Evolutionary conservation across 495 filamentous ascomycete species (phyloP), one percentile per base, ranked within the genome.

Genomic region (Annulohypoxylon bovei): DNA sequence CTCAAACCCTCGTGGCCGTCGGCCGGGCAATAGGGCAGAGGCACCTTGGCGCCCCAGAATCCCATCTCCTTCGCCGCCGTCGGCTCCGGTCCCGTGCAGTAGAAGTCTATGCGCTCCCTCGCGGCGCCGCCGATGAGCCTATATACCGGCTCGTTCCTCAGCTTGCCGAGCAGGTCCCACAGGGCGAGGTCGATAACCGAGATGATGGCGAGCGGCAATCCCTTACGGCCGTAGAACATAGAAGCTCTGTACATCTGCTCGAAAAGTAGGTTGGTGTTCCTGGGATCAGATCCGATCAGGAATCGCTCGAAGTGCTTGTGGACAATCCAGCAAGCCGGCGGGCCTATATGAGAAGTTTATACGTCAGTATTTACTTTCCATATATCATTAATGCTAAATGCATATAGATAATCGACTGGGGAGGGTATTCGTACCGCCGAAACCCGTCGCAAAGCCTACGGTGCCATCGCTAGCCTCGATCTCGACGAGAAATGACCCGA

Each of bases 221-320:
- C 94, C 79, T 97, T 97, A 63, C 94, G 89, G 50, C 94, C 94
- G 76, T 97, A 97, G 85, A 96, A 97, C 90, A 96, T 95, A 37
- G 92, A 94, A 9, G 87, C 93, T 32, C 93, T 90, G 82, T 97
- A 97, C 94, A 97, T 97, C 79, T 95, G 92, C 79, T 97, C 94
- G 78, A 95, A 97, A 4, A 97, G 83, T 67, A 90, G 85, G 77
- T 95, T 97, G 56, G 91, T 93, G 73, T 97, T 91, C 50, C 94
- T 88, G 0, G 94, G 94, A 78, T 97, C 94, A 58, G 90, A 88
- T 44, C 94, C 94, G 68, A 96, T 88, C 67, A 97, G 81, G 84
- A 97, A 97, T 54, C 94, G 87, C 78, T 93, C 89, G 76, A 97
- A 95, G 79, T 97, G 94, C 78, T 95, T 90, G 65, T 93, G 89